Evolutionary conservation across 176 grass and related monocot species (phyloP), one percentile per base, ranked within the genome.

Genomic region (Pontederia crassipes): DNA sequence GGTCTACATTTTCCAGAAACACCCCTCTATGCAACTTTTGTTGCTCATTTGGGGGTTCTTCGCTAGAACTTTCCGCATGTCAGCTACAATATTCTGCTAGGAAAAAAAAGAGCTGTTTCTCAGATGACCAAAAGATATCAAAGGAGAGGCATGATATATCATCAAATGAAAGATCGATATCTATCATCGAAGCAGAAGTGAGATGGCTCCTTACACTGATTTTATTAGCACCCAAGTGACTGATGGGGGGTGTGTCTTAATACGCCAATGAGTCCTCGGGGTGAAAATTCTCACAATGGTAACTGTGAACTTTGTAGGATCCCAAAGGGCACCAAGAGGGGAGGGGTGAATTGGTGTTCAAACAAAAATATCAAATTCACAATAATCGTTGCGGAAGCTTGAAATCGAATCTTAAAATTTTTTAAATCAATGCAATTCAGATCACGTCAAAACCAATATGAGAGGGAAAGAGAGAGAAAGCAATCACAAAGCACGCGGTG

Each of bases 51-150:
- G 74, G 35, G 82, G 81, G 83, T 86, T 86, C 64, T 98, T 98
- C 27, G 93, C 87, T 48, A 92, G 67, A 26, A 98, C 87, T 79
- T 98, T 98, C 66, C 93, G 79, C 93, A 98, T 98, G 72, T 98
- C 93, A 18, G 93, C 84, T 68, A 98, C 87, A 45, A 98, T 98
- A 73, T 52, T 70, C 87, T 98, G 64, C 77, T 7, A 56, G 71
- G 72, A 52, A 49, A 49, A 58, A 10, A 75, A 48, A n/a, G 56
- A 62, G 12, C 68, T 57, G 76, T 15, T n/a, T 65, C 12, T 66
- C 52, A 74, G 12, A 48, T 46, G 16, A 69, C 27, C 54, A 12
- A 17, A 45, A 40, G 1, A 7, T 4, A 40, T 7, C 45, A 46
- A 56, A 15, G 11, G 8, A 11, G 11, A 50, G 52, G 20, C 47